Percentiles rank a stretch among this genome's conserved stretches.
phyloP scores from a whole-genome alignment of 2,329 filamentous ascomycete species.

The Talaromyces pinophilus region DNA sequence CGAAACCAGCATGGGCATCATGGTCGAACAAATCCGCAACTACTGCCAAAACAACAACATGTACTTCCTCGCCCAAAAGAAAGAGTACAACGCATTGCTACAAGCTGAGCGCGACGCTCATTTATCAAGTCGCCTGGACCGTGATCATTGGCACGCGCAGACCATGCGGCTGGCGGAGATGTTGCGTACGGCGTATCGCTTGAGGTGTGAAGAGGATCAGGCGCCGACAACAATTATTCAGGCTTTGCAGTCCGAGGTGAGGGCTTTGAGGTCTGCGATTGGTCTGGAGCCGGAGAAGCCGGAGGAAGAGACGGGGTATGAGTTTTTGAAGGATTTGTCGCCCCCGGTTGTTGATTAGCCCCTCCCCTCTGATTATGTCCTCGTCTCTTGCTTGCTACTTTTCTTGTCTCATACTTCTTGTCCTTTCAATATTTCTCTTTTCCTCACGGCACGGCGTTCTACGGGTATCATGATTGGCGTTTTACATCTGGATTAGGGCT shows the following conservation, averaged over 20 bases:
- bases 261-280: slow-evolving; percentile 49
- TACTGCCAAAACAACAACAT: slow-evolving; percentile 54
- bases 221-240: slow-evolving; percentile 47
- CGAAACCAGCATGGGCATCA: slow-evolving; percentile 48
- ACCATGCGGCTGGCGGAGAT: slow-evolving; percentile 52
- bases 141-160: slow-evolving; percentile 52
- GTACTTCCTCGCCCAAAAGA: slow-evolving; percentile 49
- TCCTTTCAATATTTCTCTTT: background rate
- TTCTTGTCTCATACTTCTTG: slow-evolving; percentile 1
- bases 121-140: slow-evolving; percentile 50
- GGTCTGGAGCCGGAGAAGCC: slow-evolving; percentile 52
- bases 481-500: background rate
- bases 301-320: slow-evolving; percentile 53
- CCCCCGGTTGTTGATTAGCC: slow-evolving; percentile 37
- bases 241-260: slow-evolving; percentile 52
- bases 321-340: slow-evolving; percentile 48
- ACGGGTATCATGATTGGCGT: background rate
- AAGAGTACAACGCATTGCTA: slow-evolving; percentile 53
- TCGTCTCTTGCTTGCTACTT: background rate
- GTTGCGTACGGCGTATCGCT: slow-evolving; percentile 50
- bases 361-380: background rate
- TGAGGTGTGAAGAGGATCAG: slow-evolving; percentile 52
- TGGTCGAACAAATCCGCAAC: slow-evolving; percentile 54
- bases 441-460: slow-evolving; percentile 14
- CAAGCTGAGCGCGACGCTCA: slow-evolving; percentile 54